These are phyloP conservation scores for Amylocystis lapponica DNA, from an alignment of 768 basidiomycete genomes.

Conservation along the genomic window DNA sequence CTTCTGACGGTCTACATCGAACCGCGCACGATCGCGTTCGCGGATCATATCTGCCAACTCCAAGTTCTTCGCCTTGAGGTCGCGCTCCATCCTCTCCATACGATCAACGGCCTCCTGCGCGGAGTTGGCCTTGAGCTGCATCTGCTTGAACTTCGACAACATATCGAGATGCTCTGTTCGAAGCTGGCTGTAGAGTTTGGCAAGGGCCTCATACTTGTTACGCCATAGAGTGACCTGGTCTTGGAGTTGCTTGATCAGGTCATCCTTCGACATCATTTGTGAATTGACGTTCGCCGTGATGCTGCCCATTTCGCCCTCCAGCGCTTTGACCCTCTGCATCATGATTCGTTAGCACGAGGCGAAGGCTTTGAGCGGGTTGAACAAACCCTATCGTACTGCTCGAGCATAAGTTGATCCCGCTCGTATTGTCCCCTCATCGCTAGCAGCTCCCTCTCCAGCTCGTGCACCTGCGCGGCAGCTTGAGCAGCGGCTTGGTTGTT, in stretches of 20 bases:
- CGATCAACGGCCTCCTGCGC: constrained; percentile 97
- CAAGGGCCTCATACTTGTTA: constrained; percentile 97
- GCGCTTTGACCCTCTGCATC: constrained; percentile 83
- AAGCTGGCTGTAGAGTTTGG: constrained; percentile 97
- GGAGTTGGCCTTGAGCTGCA: constrained; percentile 97
- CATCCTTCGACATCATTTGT: constrained; percentile 89
- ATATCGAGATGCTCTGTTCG: constrained; percentile 97
- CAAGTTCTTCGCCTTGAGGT: constrained; percentile 96
- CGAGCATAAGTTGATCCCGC: constrained; percentile 93
- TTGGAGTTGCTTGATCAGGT: constrained; percentile 91
- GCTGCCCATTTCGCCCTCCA: constrained; percentile 82
- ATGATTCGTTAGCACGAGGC: no score
- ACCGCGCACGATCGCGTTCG: constrained; percentile 92
- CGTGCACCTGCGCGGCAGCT: constrained; percentile 66
- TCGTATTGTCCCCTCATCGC: constrained; percentile 97
- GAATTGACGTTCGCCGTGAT: constrained; percentile 72
- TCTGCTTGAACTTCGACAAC: constrained; percentile 93
- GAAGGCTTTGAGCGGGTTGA: background rate
- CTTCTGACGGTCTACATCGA: constrained; percentile 92
- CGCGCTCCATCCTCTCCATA: constrained; percentile 98
- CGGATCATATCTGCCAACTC: constrained; percentile 99
- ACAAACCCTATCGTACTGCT: constrained; percentile 90
- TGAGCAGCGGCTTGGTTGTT: constrained; percentile 73
- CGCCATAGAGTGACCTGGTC: constrained; percentile 97
- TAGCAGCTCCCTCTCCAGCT: constrained; percentile 86